Evolutionary conservation across 2,329 filamentous ascomycete genomes (phyloP), one percentile per base, ranked within the genome.

Genomic region (Orbilia quercus): DNA sequence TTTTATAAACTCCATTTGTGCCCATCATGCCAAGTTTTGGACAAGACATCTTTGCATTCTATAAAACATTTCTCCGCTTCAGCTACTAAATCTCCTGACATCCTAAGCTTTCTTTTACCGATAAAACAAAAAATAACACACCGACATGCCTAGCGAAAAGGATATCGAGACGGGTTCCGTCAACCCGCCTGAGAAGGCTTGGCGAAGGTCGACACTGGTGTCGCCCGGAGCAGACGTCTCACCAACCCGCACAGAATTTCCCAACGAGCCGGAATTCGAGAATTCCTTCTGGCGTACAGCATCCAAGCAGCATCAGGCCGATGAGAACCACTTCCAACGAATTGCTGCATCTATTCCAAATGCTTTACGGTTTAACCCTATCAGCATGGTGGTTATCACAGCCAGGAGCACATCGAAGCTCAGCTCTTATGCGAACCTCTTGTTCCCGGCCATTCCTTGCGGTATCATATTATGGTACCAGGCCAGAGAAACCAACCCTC

Each of bases 381-480:
- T 60, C 20, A 60, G 65, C 16, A 34, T 63, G 7, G 22, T 62
- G n/a, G 28, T n/a, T 12, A 74, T 74, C 18, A 74, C 63, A 1
- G 45, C 44, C 20, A 54, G 16, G 44, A 48, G 44, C 20, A 74
- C 69, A 3, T 74, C 69, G 18, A 62, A 47, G n/a, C 51, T 74
- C 42, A 62, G 47, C 20, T 54, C 60, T 2, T 62, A 50, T 25
- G 50, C 54, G 12, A 42, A 74, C 34, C 38, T 67, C 25, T 51
- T 74, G 20, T 16, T 67, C 14, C 69, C 69, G 9, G 55, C 62
- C 16, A 74, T 74, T 31, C 69, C 69, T 14, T 57, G 42, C 2
- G 69, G 60, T 16, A 62, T 74, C n/a, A 54, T 58, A 16, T 47
- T 74, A 40, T 67, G 57, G 54, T 66, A 62, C 55, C 47, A 53